Evolutionary conservation across 495 filamentous ascomycete species (phyloP).

Genomic region (Haplographium delicatum): DNA sequence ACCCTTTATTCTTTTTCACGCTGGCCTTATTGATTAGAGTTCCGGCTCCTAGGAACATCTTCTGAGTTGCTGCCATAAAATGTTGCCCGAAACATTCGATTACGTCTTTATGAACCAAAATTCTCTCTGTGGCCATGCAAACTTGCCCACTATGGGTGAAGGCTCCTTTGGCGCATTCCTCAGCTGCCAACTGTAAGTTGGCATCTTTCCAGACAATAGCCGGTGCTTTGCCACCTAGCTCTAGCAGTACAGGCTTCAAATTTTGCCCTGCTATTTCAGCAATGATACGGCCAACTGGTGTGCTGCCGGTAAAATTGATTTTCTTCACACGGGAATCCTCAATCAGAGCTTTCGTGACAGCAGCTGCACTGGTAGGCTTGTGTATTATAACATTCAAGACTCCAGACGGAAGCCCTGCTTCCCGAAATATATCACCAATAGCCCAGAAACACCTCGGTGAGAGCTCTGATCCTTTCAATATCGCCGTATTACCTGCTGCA

Average conservation of each 20-base stretch:
- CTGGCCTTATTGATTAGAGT: conserved; percentile 51
- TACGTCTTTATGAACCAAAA: conserved; percentile 67
- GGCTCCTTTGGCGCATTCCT: conserved; percentile 41
- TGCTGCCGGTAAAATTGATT: conserved; percentile 61
- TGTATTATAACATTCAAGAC: conserved; percentile 52
- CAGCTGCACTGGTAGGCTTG: conserved; percentile 42
- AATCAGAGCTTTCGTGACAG: conserved; percentile 49
- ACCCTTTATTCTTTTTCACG: conserved; percentile 59
- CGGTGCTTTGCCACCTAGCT: conserved; percentile 40
- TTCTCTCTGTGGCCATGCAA: conserved; percentile 87
- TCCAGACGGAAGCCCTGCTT: conserved; percentile 63
- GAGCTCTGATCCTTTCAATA: conserved; percentile 69
- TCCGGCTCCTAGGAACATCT: conserved; percentile 33
- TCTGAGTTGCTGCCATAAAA: conserved; percentile 46
- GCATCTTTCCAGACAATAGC: conserved; percentile 61
- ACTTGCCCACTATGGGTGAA: conserved; percentile 66
- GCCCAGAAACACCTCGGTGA: conserved; percentile 39
- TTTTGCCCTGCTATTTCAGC: conserved; percentile 34
- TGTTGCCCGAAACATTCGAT: conserved; percentile 58
- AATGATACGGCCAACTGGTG: conserved; percentile 50
- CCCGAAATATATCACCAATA: conserved; percentile 60
- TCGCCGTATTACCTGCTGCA: conserved; percentile 69
- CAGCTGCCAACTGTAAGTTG: conserved; percentile 50
- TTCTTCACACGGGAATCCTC: conserved; percentile 49
- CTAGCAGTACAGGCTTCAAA: conserved; percentile 10